Conservation (phyloP, 2,329 filamentous ascomycete genomes). For the Tetracladium maxilliforme region DNA sequence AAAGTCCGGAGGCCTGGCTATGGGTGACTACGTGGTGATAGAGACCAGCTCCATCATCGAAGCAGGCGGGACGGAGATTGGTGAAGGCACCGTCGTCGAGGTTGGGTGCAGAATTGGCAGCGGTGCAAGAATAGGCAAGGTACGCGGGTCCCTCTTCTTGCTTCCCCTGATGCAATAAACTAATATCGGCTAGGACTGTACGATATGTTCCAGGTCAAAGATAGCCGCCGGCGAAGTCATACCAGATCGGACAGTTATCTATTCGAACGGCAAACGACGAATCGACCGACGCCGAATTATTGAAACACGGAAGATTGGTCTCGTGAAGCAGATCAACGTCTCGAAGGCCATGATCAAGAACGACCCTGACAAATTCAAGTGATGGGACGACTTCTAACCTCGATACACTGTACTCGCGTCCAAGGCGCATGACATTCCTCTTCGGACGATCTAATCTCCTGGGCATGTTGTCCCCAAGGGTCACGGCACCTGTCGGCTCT, state of each 20-base stretch:
- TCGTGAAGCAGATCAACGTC: constrained; percentile 54
- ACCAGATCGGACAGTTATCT: constrained; percentile 55
- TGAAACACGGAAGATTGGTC: constrained; percentile 45
- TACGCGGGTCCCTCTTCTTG: constrained; percentile 14
- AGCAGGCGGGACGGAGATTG: constrained; percentile 22
- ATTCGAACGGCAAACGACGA: constrained; percentile 44
- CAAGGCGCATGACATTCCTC: too few species aligned
- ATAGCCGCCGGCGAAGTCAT: constrained; percentile 42
- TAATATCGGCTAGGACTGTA: constrained; percentile 42
- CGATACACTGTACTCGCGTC: too few species aligned
- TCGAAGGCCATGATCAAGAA: constrained; percentile 52
- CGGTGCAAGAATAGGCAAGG: constrained; percentile 48
- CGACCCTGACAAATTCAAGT: constrained; percentile 36
- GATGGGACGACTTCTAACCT: too few species aligned
- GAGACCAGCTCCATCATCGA: constrained; percentile 47
- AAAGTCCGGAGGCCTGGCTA: constrained; percentile 20
- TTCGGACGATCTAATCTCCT: too few species aligned
- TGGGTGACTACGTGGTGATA: constrained; percentile 46
- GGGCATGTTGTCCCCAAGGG: too few species aligned
- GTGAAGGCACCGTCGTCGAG: constrained; percentile 43
- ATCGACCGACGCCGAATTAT: constrained; percentile 44
- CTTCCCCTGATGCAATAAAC: background rate
- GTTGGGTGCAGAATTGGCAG: constrained; percentile 45
- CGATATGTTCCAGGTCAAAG: constrained; percentile 48
- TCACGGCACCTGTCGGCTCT: too few species aligned